Evolutionary conservation across 495 filamentous ascomycete genomes (phyloP).

Genomic region (Penicillium coffeae): DNA sequence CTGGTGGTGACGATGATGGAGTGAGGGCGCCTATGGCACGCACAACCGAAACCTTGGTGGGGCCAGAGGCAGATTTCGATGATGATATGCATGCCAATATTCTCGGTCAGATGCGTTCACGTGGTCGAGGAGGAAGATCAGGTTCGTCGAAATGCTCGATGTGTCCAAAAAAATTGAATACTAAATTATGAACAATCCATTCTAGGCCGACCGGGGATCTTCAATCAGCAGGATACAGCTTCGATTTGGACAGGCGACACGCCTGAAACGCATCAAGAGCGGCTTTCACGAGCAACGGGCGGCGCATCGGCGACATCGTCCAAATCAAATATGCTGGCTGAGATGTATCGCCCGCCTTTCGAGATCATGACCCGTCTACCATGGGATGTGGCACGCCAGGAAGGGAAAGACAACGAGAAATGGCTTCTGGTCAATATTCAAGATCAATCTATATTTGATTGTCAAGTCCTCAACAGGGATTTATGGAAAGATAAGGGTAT

Average conservation of each 20-base stretch:
- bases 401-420: conserved; percentile 80
- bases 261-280: conserved; percentile 44
- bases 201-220: conserved; percentile 67
- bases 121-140: conserved; percentile 46
- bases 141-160: background rate
- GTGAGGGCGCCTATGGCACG: conserved; percentile 89
- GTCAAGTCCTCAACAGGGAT: conserved; percentile 88
- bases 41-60: conserved; percentile 87
- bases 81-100: conserved; percentile 61
- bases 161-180: background rate
- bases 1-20: conserved; percentile 49
- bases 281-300: conserved; percentile 60
- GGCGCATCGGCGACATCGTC: conserved; percentile 69
- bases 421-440: conserved; percentile 97
- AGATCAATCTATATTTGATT: conserved; percentile 85
- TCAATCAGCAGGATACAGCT: conserved; percentile 68
- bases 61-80: conserved; percentile 57
- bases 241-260: conserved; percentile 72
- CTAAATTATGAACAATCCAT: conserved; percentile 8
- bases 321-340: conserved; percentile 71
- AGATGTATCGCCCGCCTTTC: conserved; percentile 88
- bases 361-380: conserved; percentile 71
- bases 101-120: conserved; percentile 59
- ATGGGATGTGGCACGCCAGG: conserved; percentile 77
- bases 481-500: conserved; percentile 86